Evolutionary conservation across 306 rosid species (phyloP).

Genomic region (Cicer arietinum): DNA sequence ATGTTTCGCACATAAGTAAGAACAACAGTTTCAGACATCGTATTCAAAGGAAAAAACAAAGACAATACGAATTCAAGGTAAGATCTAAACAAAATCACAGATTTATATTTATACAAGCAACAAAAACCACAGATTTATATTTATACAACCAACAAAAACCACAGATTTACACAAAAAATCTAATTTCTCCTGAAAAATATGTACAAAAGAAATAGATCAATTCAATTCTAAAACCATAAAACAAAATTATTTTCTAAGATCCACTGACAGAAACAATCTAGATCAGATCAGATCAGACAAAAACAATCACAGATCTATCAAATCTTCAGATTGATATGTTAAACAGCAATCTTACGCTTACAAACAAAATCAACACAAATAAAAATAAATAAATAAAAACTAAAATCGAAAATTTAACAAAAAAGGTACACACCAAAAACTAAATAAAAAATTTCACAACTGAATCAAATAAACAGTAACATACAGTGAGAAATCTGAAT

Average conservation of each 20-base stretch:
- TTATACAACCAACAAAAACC: neutral
- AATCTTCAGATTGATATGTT: neutral
- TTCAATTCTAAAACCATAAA: neutral
- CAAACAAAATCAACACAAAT: neutral
- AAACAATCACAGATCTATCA: neutral
- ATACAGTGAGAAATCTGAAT: constrained; percentile 14
- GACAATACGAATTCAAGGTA: neutral
- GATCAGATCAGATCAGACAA: neutral
- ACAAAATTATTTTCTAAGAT: neutral
- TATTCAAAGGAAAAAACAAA: neutral
- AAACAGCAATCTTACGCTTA: neutral
- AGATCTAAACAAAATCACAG: constrained; percentile 2
- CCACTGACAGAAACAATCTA: neutral
- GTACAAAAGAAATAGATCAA: neutral
- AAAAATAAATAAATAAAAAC: neutral
- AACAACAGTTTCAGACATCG: neutral
- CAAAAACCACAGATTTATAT: neutral
- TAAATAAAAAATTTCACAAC: neutral
- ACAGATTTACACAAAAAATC: neutral
- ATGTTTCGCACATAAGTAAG: neutral
- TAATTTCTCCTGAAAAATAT: neutral
- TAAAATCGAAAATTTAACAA: neutral
- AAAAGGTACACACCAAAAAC: neutral
- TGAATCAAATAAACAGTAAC: neutral
- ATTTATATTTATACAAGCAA: neutral